Conservation (phyloP, 305 asterid species). For the Euphrasia arctica region DNA sequence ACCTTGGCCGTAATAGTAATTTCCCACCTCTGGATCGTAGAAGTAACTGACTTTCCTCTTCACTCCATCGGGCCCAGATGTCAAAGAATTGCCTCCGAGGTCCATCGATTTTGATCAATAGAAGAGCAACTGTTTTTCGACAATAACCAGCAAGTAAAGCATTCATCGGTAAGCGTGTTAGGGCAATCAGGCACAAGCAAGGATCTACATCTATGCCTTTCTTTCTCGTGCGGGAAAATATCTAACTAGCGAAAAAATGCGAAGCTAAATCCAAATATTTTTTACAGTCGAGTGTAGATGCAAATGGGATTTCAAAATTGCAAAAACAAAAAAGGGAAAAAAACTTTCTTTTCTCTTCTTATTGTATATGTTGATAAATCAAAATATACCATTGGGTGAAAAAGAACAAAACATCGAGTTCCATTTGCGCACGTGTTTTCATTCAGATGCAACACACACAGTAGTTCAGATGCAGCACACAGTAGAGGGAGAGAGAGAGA, state of each 20-base stretch:
- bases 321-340: background rate
- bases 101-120: conserved; percentile 31
- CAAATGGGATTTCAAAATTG: background rate
- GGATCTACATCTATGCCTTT: background rate
- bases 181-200: conserved; percentile 19
- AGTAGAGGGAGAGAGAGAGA: background rate
- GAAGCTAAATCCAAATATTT: background rate
- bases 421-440: background rate
- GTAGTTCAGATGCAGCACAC: background rate
- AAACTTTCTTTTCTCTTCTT: background rate
- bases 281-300: background rate
- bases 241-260: background rate
- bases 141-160: conserved; percentile 16
- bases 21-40: conserved; percentile 59
- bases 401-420: background rate
- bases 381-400: background rate
- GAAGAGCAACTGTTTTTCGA: background rate
- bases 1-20: conserved; percentile 60
- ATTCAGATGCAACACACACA: background rate
- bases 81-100: conserved; percentile 46
- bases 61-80: conserved; percentile 55
- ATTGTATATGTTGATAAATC: conserved; percentile 4
- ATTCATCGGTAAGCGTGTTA: conserved; percentile 12
- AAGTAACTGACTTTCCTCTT: conserved; percentile 62
- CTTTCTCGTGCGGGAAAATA: background rate